A percentile compares a stretch with the other conserved stretches of the same genome.
These are phyloP conservation scores for Phytophthora hibernalis DNA, from an alignment of 352 stramenopile genomes.

Conservation along the genomic window DNA sequence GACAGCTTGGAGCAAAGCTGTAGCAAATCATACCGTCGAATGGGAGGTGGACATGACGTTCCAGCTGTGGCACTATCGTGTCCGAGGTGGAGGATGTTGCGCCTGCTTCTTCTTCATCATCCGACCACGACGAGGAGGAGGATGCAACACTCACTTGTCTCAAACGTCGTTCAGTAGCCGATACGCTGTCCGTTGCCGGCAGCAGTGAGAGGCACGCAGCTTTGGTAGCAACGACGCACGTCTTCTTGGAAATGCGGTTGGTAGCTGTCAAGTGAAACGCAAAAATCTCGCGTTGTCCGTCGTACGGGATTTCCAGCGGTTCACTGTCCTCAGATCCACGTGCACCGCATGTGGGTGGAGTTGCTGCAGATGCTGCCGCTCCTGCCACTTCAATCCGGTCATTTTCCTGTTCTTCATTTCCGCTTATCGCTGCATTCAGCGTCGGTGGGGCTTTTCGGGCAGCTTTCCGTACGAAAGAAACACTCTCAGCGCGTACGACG, in stretches of 20 bases:
- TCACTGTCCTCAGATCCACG: conserved; percentile 63
- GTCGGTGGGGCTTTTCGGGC: conserved; percentile 39
- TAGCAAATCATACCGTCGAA: conserved; percentile 89
- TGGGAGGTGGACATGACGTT: conserved; percentile 79
- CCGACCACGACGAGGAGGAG: conserved; percentile 17
- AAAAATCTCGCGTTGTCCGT: conserved; percentile 61
- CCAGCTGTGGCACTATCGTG: conserved; percentile 22
- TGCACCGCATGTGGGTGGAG: conserved; percentile 26
- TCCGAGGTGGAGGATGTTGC: conserved; percentile 4
- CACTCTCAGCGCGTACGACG: conserved; percentile 69
- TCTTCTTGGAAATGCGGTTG: conserved; percentile 77
- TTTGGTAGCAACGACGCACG: conserved; percentile 64
- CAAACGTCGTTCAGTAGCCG: conserved; percentile 18
- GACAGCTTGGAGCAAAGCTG: conserved; percentile 61
- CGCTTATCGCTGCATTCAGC: conserved; percentile 2
- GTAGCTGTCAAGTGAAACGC: conserved; percentile 74
- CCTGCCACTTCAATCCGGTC: conserved; percentile 19
- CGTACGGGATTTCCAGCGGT: conserved; percentile 69
- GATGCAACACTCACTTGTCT: conserved; percentile 28
- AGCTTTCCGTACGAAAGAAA: conserved; percentile 90
- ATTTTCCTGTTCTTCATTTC: conserved; percentile 25
- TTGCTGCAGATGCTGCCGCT: conserved; percentile 15
- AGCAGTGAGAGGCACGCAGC: conserved; percentile 57
- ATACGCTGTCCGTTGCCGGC: conserved; percentile 8
- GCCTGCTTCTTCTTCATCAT: conserved; percentile 31